phyloP scores from a whole-genome alignment of 805 yeast species.

The Saccharomycopsis guyanensis region DNA sequence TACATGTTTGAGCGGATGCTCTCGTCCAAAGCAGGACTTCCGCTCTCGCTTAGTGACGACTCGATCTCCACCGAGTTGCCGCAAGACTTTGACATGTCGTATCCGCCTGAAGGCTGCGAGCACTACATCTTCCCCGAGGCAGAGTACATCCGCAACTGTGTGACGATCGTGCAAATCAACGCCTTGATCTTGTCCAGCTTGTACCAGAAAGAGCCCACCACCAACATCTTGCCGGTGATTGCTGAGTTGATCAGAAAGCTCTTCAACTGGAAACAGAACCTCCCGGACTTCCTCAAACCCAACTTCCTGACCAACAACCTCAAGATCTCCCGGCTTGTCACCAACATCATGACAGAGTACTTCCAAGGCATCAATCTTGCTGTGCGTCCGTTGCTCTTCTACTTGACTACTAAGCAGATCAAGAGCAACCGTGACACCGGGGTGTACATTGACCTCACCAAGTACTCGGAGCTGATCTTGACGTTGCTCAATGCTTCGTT shows the following conservation, averaged over 20 bases:
- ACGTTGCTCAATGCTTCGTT: constrained; percentile 67
- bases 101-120: constrained; percentile 52
- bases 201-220: constrained; percentile 68
- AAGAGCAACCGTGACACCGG: constrained; percentile 40
- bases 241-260: constrained; percentile 61
- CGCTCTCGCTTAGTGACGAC: constrained; percentile 70
- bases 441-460: constrained; percentile 54
- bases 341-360: constrained; percentile 74
- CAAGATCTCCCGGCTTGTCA: constrained; percentile 55
- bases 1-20: constrained; percentile 80
- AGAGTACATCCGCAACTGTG: constrained; percentile 68
- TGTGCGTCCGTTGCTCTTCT: constrained; percentile 68
- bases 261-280: constrained; percentile 56
- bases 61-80: constrained; percentile 76
- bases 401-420: constrained; percentile 63
- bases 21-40: constrained; percentile 75
- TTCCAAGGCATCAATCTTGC: constrained; percentile 78
- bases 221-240: constrained; percentile 68
- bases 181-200: constrained; percentile 62
- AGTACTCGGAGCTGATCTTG: constrained; percentile 61
- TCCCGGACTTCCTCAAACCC: constrained; percentile 58
- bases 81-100: constrained; percentile 56
- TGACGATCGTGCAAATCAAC: constrained; percentile 69
- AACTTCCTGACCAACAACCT: constrained; percentile 45
- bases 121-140: constrained; percentile 73